Evolutionary conservation across 305 asterid species (phyloP), one percentile per base, ranked within the genome.

Genomic region (Fraxinus greggii): DNA sequence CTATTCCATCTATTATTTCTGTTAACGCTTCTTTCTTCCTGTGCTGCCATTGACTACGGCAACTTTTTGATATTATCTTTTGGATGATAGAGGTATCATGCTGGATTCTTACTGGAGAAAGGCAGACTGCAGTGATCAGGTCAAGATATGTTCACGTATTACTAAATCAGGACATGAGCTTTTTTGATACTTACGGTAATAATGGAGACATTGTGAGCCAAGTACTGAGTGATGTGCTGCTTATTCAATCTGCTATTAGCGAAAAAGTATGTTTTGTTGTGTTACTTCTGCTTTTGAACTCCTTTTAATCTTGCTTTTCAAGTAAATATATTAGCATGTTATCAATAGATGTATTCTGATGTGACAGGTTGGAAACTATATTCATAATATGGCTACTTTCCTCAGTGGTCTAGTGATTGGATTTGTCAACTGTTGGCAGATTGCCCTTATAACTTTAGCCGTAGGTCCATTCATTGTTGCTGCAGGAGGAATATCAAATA

Each of bases 171-270:
- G 99, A 97, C 86, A 97, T 97, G 99, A 97, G 99, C 83, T 97
- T 97, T 88, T 97, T 97, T 85, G 99, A 97, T 87, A 94, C 99
- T 65, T 97, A 97, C 81, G 99, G 99, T 28, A 97, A 97, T 86
- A 97, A 97, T 56, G 99, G 99, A 72, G 99, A 97, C 86, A 94
- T 97, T 88, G 99, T 97, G 89, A 97, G 99, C 89, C 99, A 97
- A 94, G 99, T 97, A 10, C 88, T 97, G 80, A 97, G 98, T 87
- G 99, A 97, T 83, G 99, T 97, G 77, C 88, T 97, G 87, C 98
- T 97, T 86, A 94, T 97, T 81, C 99, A 97, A 83, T 97, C 99
- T 84, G 99, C 99, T 82, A 94, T 97, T 73, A 97, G 99, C 86
- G 99, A 97, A 89, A 97, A 97, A 84, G 99, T 94, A 90, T 56